phyloP scores from a whole-genome alignment of 2,329 filamentous ascomycete genomes.

The Colletotrichum viniferum region DNA sequence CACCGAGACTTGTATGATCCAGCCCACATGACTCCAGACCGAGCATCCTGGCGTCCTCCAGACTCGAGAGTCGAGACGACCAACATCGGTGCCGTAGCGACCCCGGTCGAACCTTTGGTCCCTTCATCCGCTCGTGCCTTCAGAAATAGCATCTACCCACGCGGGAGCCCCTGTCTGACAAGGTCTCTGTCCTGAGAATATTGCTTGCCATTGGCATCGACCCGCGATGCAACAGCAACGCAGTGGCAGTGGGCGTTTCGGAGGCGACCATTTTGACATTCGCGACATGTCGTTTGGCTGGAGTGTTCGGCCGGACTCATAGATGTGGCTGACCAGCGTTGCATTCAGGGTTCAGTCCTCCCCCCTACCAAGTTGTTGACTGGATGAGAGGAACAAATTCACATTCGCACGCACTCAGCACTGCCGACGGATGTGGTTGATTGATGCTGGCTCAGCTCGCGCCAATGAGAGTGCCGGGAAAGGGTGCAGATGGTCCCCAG shows the following conservation, averaged over 20 bases:
- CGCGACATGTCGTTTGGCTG: neutral
- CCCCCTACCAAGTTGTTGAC: neutral
- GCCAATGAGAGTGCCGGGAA: conserved; percentile 34
- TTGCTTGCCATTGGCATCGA: neutral
- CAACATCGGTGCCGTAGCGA: neutral
- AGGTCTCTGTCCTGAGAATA: neutral
- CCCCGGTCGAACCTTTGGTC: conserved; percentile 16
- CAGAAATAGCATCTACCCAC: conserved; percentile 13
- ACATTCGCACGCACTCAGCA: neutral
- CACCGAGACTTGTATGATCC: neutral
- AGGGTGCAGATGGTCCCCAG: conserved; percentile 31
- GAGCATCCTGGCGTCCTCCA: neutral
- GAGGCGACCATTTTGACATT: neutral
- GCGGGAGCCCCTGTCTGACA: conserved; percentile 12
- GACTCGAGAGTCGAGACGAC: neutral
- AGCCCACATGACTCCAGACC: neutral
- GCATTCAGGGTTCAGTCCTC: neutral
- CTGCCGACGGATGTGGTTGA: conserved; percentile 8
- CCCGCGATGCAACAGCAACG: neutral
- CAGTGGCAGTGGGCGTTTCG: neutral
- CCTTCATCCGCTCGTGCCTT: conserved; percentile 11
- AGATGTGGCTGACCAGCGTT: neutral
- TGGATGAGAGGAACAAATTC: neutral
- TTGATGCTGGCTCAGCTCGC: neutral
- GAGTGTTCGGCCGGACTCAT: neutral